Evolutionary conservation across 164 flowering plant genomes (phyloP).

Genomic region (Annona cherimola): DNA sequence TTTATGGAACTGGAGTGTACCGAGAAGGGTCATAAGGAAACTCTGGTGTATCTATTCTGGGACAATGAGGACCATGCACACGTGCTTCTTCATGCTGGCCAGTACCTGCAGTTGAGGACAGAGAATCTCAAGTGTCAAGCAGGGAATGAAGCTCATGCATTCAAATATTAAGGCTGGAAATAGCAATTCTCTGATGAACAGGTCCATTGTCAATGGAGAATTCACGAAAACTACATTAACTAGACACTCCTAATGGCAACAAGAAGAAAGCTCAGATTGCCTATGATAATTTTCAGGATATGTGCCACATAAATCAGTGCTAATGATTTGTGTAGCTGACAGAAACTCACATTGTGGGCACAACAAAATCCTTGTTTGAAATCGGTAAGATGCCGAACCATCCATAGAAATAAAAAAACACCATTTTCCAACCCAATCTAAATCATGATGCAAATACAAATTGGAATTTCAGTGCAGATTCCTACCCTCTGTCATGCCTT

Average conservation of each 20-base stretch:
- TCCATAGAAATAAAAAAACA: background rate
- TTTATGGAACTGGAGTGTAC: conserved; percentile 17
- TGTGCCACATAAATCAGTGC: background rate
- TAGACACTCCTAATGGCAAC: background rate
- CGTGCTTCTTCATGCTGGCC: conserved; percentile 25
- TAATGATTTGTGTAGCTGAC: background rate
- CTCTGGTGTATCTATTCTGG: conserved; percentile 53
- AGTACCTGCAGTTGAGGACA: conserved; percentile 27
- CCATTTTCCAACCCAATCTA: background rate
- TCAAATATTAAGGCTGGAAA: background rate
- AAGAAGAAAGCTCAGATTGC: background rate
- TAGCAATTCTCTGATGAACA: background rate
- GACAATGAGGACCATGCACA: conserved; percentile 41
- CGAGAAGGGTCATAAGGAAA: conserved; percentile 50
- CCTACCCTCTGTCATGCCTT: conserved; percentile 21
- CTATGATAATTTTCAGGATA: background rate
- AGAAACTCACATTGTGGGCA: background rate
- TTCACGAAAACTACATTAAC: background rate
- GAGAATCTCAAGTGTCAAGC: background rate
- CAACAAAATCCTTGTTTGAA: too few species aligned
- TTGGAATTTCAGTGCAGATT: conserved; percentile 26
- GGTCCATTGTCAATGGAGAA: background rate
- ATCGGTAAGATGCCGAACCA: background rate
- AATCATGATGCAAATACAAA: conserved; percentile 11
- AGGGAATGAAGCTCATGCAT: background rate